Evolutionary conservation across 2,329 filamentous ascomycete species (phyloP).

Genomic region (Cladosporium sp.): DNA sequence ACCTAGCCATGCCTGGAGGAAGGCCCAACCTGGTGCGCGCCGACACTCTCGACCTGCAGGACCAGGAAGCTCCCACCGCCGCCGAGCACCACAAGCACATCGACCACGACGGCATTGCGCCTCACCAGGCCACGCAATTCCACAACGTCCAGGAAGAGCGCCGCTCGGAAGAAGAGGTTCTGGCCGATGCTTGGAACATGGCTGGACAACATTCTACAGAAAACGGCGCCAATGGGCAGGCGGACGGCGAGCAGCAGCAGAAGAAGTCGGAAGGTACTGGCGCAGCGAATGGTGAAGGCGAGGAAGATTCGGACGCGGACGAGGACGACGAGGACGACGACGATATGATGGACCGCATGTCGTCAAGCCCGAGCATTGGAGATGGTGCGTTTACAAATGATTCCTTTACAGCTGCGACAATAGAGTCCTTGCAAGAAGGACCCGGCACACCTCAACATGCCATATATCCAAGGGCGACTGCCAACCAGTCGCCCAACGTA

Average conservation of each 20-base stretch:
- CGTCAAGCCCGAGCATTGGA: constrained; percentile 96
- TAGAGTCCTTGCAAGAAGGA: constrained; percentile 3
- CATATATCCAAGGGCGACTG: constrained; percentile 17
- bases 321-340: constrained; percentile 74
- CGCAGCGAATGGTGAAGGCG: constrained; percentile 30
- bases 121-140: constrained; percentile 82
- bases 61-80: constrained; percentile 75
- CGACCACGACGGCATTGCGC: constrained; percentile 57
- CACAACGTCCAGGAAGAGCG: constrained; percentile 73
- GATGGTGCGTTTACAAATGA: constrained; percentile 76
- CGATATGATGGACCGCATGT: constrained; percentile 98
- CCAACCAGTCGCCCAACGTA: constrained; percentile 31
- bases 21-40: constrained; percentile 18
- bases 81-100: constrained; percentile 68
- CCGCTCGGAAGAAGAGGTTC: constrained; percentile 65
- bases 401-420: neutral
- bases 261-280: constrained; percentile 29
- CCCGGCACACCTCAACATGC: constrained; percentile 12
- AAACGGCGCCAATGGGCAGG: constrained; percentile 42
- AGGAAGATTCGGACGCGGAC: constrained; percentile 40
- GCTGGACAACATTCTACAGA: constrained; percentile 37
- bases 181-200: constrained; percentile 53
- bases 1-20: constrained; percentile 7
- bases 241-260: constrained; percentile 42
- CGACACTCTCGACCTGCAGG: constrained; percentile 96